phyloP scores from a whole-genome alignment of 768 basidiomycete species.

The Pisolithus tinctorius region DNA sequence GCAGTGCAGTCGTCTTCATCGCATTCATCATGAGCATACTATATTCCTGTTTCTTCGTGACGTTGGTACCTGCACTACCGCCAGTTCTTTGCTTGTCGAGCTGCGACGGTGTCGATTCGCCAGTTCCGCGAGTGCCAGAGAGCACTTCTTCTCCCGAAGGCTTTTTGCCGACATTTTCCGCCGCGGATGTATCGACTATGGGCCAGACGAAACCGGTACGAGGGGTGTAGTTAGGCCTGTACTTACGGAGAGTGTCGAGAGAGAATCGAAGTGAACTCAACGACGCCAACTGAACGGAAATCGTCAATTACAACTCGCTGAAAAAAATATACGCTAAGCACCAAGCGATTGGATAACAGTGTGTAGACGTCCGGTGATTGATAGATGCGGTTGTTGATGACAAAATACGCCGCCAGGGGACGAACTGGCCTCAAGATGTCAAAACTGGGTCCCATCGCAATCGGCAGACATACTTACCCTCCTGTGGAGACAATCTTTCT shows the following conservation, averaged over 20 bases:
- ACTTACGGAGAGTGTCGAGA: slow-evolving; percentile 61
- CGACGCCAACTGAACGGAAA: slow-evolving; percentile 49
- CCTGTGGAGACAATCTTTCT: slow-evolving; percentile 73
- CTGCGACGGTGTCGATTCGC: slow-evolving; percentile 13
- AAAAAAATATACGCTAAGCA: slow-evolving; percentile 26
- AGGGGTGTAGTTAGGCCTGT: slow-evolving; percentile 79
- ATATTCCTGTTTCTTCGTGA: slow-evolving; percentile 57
- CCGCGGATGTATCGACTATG: slow-evolving; percentile 50
- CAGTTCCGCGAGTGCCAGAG: slow-evolving; percentile 10
- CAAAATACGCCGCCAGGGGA: slow-evolving; percentile 78
- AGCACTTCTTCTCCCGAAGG: slow-evolving; percentile 24
- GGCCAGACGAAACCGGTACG: slow-evolving; percentile 84
- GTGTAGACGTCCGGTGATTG: slow-evolving; percentile 83
- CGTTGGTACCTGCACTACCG: slow-evolving; percentile 13
- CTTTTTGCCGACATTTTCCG: slow-evolving; percentile 39
- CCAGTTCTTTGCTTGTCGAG: slow-evolving; percentile 18
- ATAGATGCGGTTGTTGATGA: slow-evolving; percentile 85
- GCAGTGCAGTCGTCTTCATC: slow-evolving; percentile 72
- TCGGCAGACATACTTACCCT: slow-evolving; percentile 46
- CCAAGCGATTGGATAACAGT: slow-evolving; percentile 77
- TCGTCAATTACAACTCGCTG: not conserved
- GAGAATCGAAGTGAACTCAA: slow-evolving; percentile 70
- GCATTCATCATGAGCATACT: slow-evolving; percentile 65
- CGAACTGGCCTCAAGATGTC: slow-evolving; percentile 43
- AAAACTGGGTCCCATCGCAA: not conserved